These are phyloP conservation scores for Rhinocladiella similis DNA, from an alignment of 2,329 filamentous ascomycete genomes.

Conservation along the genomic window DNA sequence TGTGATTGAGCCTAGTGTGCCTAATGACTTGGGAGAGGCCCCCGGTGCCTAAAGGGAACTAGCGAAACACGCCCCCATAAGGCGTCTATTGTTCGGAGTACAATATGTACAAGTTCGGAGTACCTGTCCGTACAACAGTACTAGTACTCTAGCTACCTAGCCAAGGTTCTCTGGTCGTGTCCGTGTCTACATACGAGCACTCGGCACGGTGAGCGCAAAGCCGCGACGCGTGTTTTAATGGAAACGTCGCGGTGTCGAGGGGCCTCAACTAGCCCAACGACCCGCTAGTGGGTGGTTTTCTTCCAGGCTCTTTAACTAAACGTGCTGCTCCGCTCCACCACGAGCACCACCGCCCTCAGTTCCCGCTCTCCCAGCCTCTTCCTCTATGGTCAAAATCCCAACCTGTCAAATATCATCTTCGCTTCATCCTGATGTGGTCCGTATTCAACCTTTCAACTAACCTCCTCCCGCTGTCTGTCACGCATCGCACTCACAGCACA, in stretches of 20 bases:
- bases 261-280: background rate
- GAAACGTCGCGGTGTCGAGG: background rate
- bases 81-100: too few relatives aligned
- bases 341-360: slow-evolving; percentile 1
- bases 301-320: background rate
- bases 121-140: too few relatives aligned
- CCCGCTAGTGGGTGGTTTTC: too few relatives aligned
- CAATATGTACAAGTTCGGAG: too few relatives aligned
- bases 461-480: slow-evolving; percentile 1
- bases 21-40: background rate
- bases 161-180: too few relatives aligned
- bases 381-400: background rate
- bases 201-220: too few relatives aligned
- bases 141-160: too few relatives aligned
- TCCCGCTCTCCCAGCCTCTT: slow-evolving; percentile 7
- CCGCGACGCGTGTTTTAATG: background rate
- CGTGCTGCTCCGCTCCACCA: background rate
- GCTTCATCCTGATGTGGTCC: background rate
- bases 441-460: background rate
- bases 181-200: too few relatives aligned
- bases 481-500: slow-evolving; percentile 8
- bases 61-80: background rate
- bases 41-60: background rate
- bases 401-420: slow-evolving; percentile 11
- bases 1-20: background rate